phyloP scores from a whole-genome alignment of 805 yeast species.

The Hanseniaspora occidentalis region DNA sequence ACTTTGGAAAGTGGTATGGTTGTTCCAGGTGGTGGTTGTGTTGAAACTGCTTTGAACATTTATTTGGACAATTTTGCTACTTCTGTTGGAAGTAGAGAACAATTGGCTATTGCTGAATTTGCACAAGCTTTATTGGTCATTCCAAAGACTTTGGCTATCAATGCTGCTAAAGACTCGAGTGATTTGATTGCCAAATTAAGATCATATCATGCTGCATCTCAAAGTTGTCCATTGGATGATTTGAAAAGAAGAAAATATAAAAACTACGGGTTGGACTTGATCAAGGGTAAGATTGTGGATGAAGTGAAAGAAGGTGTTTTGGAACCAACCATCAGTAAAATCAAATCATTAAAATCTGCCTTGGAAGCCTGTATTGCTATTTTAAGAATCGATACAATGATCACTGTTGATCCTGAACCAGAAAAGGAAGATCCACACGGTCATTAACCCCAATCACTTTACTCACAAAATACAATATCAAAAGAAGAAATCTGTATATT shows the following conservation, averaged over 20 bases:
- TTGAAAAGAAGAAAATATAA: conserved; percentile 72
- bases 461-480: conserved; percentile 1
- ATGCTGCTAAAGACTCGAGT: conserved; percentile 94
- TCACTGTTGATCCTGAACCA: conserved; percentile 91
- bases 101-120: conserved; percentile 94
- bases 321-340: conserved; percentile 90
- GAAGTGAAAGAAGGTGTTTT: conserved; percentile 76
- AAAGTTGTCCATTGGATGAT: conserved; percentile 75
- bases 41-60: conserved; percentile 89
- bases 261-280: conserved; percentile 85
- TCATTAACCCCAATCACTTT: conserved; percentile 28
- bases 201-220: conserved; percentile 92
- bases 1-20: conserved; percentile 88
- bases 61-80: conserved; percentile 96
- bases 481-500: background rate
- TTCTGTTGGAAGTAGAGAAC: conserved; percentile 94
- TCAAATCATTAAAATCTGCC: conserved; percentile 88
- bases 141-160: conserved; percentile 93
- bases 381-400: conserved; percentile 95
- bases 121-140: conserved; percentile 80
- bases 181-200: conserved; percentile 92
- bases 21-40: conserved; percentile 99
- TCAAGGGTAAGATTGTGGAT: conserved; percentile 85
- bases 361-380: conserved; percentile 97
- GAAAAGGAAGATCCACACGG: conserved; percentile 86